Conservation (phyloP, 345 rosid genomes). For the Jatropha curcas region DNA sequence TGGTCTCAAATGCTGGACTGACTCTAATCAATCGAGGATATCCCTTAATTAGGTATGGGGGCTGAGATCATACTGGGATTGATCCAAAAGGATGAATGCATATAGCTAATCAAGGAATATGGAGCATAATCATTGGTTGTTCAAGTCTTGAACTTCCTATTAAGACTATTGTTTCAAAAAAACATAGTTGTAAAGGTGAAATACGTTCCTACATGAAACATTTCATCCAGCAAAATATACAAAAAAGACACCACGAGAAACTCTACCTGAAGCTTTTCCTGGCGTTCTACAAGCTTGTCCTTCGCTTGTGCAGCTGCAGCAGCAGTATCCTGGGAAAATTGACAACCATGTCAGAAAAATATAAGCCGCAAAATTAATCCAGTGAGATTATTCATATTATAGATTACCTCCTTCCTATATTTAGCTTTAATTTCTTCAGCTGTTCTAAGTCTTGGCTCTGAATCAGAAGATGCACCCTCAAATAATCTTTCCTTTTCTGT, state of each 20-base stretch:
- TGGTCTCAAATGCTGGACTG: too few species aligned
- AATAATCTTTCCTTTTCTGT: constrained; percentile 62
- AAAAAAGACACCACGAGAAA: constrained; percentile 9
- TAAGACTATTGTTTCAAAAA: not conserved
- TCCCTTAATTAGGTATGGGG: too few species aligned
- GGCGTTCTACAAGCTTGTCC: constrained; percentile 70
- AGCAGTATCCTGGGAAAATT: constrained; percentile 57
- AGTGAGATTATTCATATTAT: constrained; percentile 2
- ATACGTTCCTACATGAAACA: not conserved
- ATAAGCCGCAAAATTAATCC: not conserved
- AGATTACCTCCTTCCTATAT: constrained; percentile 54
- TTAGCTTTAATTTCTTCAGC: constrained; percentile 84
- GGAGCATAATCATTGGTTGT: too few species aligned
- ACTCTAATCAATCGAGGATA: too few species aligned
- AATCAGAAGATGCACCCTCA: constrained; percentile 57
- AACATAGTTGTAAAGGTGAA: not conserved
- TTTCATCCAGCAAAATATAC: not conserved
- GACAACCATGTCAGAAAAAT: constrained; percentile 26
- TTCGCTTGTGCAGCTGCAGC: constrained; percentile 71
- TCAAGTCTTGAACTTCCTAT: too few species aligned
- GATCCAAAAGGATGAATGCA: too few species aligned
- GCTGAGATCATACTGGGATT: too few species aligned
- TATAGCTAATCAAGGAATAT: too few species aligned
- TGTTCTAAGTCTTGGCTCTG: constrained; percentile 66
- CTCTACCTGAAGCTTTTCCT: constrained; percentile 76